Base-by-base conservation (phyloP, 352 stramenopile genomes). In the Globisporangium megalacanthum region DNA sequence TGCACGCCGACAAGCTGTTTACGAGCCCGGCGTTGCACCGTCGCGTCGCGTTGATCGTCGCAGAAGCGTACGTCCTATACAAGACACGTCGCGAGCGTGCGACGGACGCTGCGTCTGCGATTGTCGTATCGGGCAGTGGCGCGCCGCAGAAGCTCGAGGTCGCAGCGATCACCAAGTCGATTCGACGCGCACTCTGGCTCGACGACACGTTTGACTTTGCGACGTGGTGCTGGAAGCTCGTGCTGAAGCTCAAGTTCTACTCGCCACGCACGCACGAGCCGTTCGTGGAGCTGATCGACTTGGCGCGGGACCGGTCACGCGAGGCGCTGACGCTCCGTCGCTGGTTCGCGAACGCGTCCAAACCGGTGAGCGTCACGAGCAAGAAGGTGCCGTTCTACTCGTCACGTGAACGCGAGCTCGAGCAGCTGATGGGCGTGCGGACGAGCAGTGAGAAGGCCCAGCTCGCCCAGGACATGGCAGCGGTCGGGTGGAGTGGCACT, bases 161-260 rank as follows among this genome's bases (percentile, higher is more conserved):
- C 19, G 65, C 65, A 22, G 73, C 72, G 36, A 84, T 92, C 37
- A 83, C 79, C 0, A 86, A 90, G 48, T 92, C 83, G 2, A 86
- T 92, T 65, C 75, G 77, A 7, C 80, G 80, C 5, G 80, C 79
- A 1, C 71, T 92, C 25, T 88, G 83, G 62, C 58, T 89, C 9
- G 74, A 77, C 35, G 65, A 75, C 45, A 75, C 66, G 3, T 72
- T 95, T 10, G 79, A 95, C 60, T 93, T 95, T 49, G 71, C 86
- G 22, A 74, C 81, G 11, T 95, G 85, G 85, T 92, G 83, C 60
- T 95, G 85, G 85, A 84, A 78, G 54, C 49, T 92, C 2, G 87
- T 95, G 61, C 72, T 93, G 1, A 92, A 89, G 59, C 68, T 95
- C 42, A 73, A 77, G 15, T 93, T 95, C 66, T 90, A 95, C 58